Percentiles rank a stretch among this genome's conserved stretches.
These are phyloP conservation scores for Vaccinium corymbosum DNA, from an alignment of 148 eudicot species.

Conservation along the genomic window DNA sequence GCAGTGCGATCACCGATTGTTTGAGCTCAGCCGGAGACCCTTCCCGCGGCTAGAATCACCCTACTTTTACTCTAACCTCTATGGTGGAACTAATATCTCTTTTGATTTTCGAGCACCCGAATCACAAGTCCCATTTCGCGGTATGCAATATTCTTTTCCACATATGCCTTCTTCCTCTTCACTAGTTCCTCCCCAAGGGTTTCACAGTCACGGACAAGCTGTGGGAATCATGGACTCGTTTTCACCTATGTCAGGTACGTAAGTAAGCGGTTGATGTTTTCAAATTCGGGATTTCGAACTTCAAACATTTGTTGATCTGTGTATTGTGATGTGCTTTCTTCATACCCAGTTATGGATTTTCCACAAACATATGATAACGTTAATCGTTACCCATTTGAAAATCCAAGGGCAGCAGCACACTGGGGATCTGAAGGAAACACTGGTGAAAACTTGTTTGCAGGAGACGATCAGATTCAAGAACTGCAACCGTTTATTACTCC, in stretches of 20 bases:
- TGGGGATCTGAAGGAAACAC: background rate
- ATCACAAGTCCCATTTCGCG: background rate
- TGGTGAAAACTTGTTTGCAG: no score
- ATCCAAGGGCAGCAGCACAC: background rate
- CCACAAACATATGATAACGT: background rate
- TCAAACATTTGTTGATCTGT: background rate
- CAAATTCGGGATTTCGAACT: background rate
- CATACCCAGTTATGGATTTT: constrained; percentile 14
- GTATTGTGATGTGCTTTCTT: background rate
- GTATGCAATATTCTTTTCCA: background rate
- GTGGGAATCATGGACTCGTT: background rate
- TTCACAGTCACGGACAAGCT: background rate
- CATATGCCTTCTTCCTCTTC: background rate
- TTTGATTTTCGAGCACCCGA: background rate
- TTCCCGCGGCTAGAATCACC: constrained; percentile 22
- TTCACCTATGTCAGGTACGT: constrained; percentile 15
- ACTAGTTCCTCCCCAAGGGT: background rate
- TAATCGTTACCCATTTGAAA: background rate
- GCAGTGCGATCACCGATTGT: constrained; percentile 27
- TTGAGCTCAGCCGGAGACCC: constrained; percentile 22
- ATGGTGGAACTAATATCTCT: background rate
- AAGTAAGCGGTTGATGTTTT: background rate
- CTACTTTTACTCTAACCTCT: constrained; percentile 1
- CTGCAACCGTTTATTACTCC: background rate
- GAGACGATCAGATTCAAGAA: background rate